Base-by-base conservation (phyloP, 441 rosid genomes). In the Erysimum pusillum region DNA sequence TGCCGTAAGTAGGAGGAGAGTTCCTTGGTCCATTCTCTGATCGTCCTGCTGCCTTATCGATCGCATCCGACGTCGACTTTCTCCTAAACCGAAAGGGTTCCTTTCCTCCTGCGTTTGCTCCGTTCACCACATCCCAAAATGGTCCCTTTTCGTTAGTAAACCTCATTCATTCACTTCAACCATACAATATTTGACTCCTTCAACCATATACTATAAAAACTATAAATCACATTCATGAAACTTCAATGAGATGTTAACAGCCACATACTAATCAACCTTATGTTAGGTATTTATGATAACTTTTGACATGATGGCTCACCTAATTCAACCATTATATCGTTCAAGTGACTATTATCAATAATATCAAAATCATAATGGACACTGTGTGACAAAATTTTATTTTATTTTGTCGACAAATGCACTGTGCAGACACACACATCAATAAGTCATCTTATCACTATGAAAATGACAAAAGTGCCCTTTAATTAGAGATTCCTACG, bases 71-170 rank as follows among this genome's bases (percentile, higher is more conserved):
- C 15, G 91, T 61, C 7, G 98, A 94, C 82, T 83, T 77, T 70
- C 99, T 84, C 68, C 96, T 85, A 83, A 91, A 89, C 72, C 94
- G 87, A 75, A 83, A 90, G 28, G 94, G 72, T 82, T 89, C 97
- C 82, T 87, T 87, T 67, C 89, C 83, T 77, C 91, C 90, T 87
- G 78, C 63, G 78, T 78, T 81, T 71, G 67, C 63, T 79, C 76
- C 79, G 76, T 68, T 70, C 41, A 75, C 59, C 41, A 75, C 59
- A 69, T 75, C 64, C 78, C 77, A 73, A 66, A 49, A 28, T 15
- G 73, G 10, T 49, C 15, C 3, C 9, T 66, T 65, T 44, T 67
- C 73, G 81, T 78, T 78, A 78, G 81, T 67, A 35, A 60, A 63
- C 35, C 38, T 65, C 60, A 77, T 63, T 68, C 65, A 46, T 20